Evolutionary conservation across 1,139 yeast species (phyloP), one percentile per base, ranked within the genome.

Genomic region (Trichomonascaceae sp.): DNA sequence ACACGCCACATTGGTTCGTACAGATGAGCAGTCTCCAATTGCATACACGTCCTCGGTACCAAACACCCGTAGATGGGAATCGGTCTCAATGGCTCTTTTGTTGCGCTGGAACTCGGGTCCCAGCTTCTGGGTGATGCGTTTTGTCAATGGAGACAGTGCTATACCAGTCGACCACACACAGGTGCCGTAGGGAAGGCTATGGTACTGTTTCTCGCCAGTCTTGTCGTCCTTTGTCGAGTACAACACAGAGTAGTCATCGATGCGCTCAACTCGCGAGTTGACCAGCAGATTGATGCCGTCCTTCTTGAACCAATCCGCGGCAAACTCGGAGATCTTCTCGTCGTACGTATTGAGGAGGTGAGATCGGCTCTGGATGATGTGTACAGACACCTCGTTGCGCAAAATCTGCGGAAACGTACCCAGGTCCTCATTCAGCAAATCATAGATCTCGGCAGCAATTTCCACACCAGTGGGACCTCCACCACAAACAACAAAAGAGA

Each of bases 391-490:
- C 43, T 70, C 68, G 47, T 72, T 74, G 51, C 76, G 64, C 34
- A 74, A 54, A 33, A 73, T 56, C 45, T 64, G 65, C 37, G 80
- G 79, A 54, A 69, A 74, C 33, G 62, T 52, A 31, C 65, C 61
- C 43, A 74, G 50, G 48, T 74, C 79, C 52, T 74, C 80, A 47
- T 71, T 71, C 45, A 74, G 54, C 40, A 73, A 48, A 46, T 74
- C 80, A 42, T 59, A 72, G 17, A 74, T 65, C 50, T 74, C 77
- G 17, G 79, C 78, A 16, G 80, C 80, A 43, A 74, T 64, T 50
- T 74, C 81, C 28, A 72, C 76, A 43, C 81, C 81, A 2, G 80
- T 74, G 41, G 80, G 80, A 20, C 80, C 80, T 38, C 79, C 81
- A 40, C 80, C 81, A 49, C 79, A 74, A 28, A 74, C 67, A 17